phyloP scores from a whole-genome alignment of 2,329 filamentous ascomycete genomes.

The Penicillium sp. region DNA sequence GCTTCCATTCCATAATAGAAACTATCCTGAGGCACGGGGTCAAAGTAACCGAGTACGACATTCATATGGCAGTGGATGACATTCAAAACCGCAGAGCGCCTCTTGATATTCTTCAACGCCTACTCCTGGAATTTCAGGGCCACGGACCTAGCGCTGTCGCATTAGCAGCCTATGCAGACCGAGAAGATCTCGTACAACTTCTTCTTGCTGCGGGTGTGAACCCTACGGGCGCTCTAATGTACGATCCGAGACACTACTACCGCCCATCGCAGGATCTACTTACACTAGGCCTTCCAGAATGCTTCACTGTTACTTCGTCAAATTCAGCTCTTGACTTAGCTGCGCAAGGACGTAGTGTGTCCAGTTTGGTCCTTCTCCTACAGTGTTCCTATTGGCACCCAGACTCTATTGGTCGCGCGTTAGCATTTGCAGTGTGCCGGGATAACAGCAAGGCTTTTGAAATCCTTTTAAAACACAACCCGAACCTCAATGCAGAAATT shows the following conservation, averaged over 20 bases:
- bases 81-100: neutral
- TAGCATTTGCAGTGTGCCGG: neutral
- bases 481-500: no score
- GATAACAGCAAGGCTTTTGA: no score
- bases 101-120: neutral
- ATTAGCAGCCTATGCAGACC: neutral
- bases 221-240: neutral
- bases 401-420: neutral
- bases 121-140: neutral
- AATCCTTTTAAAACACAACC: no score
- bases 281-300: no score
- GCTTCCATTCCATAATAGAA: neutral
- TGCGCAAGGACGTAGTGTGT: neutral
- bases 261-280: no score
- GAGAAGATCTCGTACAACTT: neutral
- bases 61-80: neutral
- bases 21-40: neutral
- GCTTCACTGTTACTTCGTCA: neutral
- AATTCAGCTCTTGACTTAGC: conserved; percentile 4
- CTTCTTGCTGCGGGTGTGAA: neutral
- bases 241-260: no score
- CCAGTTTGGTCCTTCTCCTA: neutral
- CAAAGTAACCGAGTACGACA: neutral
- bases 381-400: neutral
- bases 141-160: neutral